Evolutionary conservation across 495 filamentous ascomycete genomes (phyloP), one percentile per base, ranked within the genome.

Genomic region (Aspergillus asperescens): DNA sequence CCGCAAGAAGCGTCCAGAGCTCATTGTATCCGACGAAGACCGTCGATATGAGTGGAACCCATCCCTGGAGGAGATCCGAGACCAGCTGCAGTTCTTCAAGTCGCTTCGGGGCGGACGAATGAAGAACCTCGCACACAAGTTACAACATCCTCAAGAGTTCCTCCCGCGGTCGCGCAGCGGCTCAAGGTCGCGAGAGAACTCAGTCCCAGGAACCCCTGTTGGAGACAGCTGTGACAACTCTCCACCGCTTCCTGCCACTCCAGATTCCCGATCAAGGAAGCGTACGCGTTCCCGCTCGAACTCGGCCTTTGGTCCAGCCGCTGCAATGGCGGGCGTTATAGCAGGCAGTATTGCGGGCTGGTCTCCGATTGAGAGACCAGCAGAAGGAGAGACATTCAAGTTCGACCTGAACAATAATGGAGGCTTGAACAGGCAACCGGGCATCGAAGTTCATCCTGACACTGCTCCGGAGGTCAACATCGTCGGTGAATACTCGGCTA

Each of bases 331-430:
- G 20, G 90, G 90, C 55, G 82, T 96, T 42, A 83, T 96, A 50
- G 90, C 90, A 29, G 89, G 88, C 45, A 86, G 85, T 68, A 83
- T 96, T 42, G 89, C 81, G 28, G 89, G 88, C 35, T 95, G 88
- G 89, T 94, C 89, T 42, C 90, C 90, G 0, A 87, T 93, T 48
- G 89, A 90, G 48, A 74, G 79, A 19, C 57, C 61, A 16, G 72
- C 65, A 23, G 80, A 79, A 23, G 66, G 65, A n/a, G 80, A 80
- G 32, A 74, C 76, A 0, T 61, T 76, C 53, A 71, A 69, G 8
- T 82, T 83, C 58, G 62, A 74, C 0, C 68, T 72, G 1, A 58
- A 52, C 1, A 58, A 51, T 15, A 64, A 73, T 31, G 66, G 71
- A 2, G 78, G 79, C 4, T 53, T 82, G 10, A 77, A 79, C 37